Conservation (phyloP, 495 filamentous ascomycete species). For the Penicillium robsamsonii region DNA sequence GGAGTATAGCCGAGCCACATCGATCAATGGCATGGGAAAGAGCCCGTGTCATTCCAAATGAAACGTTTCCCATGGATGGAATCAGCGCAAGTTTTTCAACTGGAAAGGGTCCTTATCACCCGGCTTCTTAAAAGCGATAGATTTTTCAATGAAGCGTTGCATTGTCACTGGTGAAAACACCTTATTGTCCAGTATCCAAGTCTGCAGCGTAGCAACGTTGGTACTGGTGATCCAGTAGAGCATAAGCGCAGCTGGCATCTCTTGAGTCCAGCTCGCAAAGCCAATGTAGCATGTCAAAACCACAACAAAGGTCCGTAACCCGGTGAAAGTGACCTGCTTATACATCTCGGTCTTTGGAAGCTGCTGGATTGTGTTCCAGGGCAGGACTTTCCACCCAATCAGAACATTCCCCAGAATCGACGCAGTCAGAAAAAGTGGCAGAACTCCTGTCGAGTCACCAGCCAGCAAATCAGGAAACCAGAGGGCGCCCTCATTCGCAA, state of each 20-base stretch:
- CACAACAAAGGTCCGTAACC: slow-evolving; percentile 30
- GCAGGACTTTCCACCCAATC: slow-evolving; percentile 29
- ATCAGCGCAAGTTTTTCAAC: slow-evolving; percentile 20
- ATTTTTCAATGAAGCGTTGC: slow-evolving; percentile 20
- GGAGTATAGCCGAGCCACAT: neutral
- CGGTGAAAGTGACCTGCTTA: slow-evolving; percentile 13
- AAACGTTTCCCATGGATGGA: neutral
- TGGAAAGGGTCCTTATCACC: slow-evolving; percentile 19
- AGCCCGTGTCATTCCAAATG: neutral
- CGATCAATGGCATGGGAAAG: neutral
- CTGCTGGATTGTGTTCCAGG: slow-evolving; percentile 23
- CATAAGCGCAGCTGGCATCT: slow-evolving; percentile 62
- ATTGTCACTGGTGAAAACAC: slow-evolving; percentile 31
- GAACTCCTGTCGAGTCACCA: slow-evolving; percentile 64
- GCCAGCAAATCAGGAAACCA: slow-evolving; percentile 79
- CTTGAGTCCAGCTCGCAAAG: slow-evolving; percentile 28
- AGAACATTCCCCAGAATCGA: slow-evolving; percentile 40
- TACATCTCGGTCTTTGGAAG: slow-evolving; percentile 30
- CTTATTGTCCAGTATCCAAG: slow-evolving; percentile 33
- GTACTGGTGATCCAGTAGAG: slow-evolving; percentile 68
- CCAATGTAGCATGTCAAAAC: slow-evolving; percentile 35
- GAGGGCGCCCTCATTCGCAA: slow-evolving; percentile 67
- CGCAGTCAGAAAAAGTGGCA: slow-evolving; percentile 56
- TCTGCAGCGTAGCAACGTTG: slow-evolving; percentile 44
- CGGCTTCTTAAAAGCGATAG: slow-evolving; percentile 17